Evolutionary conservation across 768 basidiomycete species (phyloP).

Genomic region (Amylocystis lapponica): DNA sequence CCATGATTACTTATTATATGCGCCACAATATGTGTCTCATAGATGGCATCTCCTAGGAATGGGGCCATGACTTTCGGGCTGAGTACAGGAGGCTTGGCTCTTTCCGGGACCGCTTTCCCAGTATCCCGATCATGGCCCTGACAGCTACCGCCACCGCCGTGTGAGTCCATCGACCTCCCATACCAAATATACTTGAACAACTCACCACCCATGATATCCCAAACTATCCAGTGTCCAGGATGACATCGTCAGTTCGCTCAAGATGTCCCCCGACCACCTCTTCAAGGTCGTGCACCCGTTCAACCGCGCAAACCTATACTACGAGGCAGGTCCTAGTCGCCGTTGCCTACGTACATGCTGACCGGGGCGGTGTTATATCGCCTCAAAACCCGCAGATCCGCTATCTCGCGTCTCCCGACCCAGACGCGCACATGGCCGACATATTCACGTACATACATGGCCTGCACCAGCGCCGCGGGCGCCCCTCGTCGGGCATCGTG

Average conservation of each 20-base stretch:
- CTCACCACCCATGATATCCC: background rate
- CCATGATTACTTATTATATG: too few relatives aligned
- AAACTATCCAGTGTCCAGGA: conserved; percentile 54
- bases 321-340: conserved; percentile 71
- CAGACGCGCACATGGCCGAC: conserved; percentile 53
- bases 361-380: too few relatives aligned
- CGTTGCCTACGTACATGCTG: background rate
- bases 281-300: conserved; percentile 71
- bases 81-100: conserved; percentile 69
- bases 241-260: conserved; percentile 66
- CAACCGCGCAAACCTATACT: conserved; percentile 74
- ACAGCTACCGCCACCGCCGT: conserved; percentile 76
- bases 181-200: conserved; percentile 6
- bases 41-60: conserved; percentile 48
- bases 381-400: conserved; percentile 62
- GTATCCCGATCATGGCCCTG: conserved; percentile 81
- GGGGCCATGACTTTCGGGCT: conserved; percentile 77
- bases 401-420: conserved; percentile 51
- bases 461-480: conserved; percentile 52
- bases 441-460: conserved; percentile 60
- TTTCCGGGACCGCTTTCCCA: conserved; percentile 60
- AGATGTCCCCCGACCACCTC: conserved; percentile 50
- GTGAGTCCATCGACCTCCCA: conserved; percentile 32
- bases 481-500: conserved; percentile 65
- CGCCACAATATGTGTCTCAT: too few relatives aligned